Conservation (phyloP, 2,329 filamentous ascomycete species). For the Tolypocladium cylindrosporum region DNA sequence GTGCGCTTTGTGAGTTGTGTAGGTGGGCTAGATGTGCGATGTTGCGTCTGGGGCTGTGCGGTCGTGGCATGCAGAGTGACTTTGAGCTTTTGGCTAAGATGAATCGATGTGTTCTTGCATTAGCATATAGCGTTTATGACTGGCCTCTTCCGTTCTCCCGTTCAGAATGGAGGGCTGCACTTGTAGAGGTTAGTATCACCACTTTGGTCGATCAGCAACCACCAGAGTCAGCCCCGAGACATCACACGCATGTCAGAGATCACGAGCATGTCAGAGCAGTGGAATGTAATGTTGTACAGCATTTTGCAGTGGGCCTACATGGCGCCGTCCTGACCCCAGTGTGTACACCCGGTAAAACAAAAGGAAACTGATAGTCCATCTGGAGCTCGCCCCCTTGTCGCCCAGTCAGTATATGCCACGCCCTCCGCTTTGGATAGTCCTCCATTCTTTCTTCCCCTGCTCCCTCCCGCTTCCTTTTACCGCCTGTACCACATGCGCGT, state of each 20-base stretch:
- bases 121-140: no score
- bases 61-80: no score
- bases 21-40: no score
- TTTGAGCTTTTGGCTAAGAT: no score
- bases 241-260: background rate
- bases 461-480: constrained; percentile 23
- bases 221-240: no score
- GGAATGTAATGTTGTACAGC: background rate
- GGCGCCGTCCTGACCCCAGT: background rate
- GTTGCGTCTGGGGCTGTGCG: no score
- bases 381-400: background rate
- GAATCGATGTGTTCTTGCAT: no score
- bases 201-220: no score
- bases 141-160: no score
- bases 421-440: background rate
- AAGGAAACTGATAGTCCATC: background rate
- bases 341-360: background rate
- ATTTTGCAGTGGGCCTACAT: background rate
- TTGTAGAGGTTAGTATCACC: no score
- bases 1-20: no score
- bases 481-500: constrained; percentile 49
- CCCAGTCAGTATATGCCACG: background rate
- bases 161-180: no score
- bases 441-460: background rate
- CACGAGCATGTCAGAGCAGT: background rate